Evolutionary conservation across 2,329 filamentous ascomycete genomes (phyloP).

Genomic region (Neocucurbitaria cava): DNA sequence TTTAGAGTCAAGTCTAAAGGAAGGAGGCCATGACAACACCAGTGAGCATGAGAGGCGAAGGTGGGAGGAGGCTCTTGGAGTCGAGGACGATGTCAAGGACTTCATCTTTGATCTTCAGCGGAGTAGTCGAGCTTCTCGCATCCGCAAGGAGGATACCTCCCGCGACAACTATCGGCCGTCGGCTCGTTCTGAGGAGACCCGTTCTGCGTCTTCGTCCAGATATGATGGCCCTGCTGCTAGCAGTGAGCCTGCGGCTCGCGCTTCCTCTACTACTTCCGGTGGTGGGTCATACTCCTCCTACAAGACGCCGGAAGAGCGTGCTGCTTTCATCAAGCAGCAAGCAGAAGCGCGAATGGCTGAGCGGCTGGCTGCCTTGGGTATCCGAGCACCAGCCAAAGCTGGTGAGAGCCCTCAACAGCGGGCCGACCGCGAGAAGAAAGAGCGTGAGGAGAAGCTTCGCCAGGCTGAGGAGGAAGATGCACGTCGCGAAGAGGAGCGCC

Average conservation of each 20-base stretch:
- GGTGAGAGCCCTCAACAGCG: slow-evolving; percentile 84
- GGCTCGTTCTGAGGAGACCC: slow-evolving; percentile 49
- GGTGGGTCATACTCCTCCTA: slow-evolving; percentile 80
- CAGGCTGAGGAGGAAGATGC: slow-evolving; percentile 95
- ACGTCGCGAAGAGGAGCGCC: slow-evolving; percentile 84
- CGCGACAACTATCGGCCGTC: slow-evolving; percentile 46
- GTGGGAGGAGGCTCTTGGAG: slow-evolving; percentile 95
- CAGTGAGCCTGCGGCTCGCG: slow-evolving; percentile 60
- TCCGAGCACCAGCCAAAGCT: slow-evolving; percentile 80
- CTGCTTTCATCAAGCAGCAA: slow-evolving; percentile 95
- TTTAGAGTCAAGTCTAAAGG: slow-evolving; percentile 86
- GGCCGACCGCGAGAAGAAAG: slow-evolving; percentile 84
- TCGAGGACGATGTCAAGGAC: slow-evolving; percentile 95
- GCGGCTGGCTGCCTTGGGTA: slow-evolving; percentile 87
- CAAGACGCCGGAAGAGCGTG: slow-evolving; percentile 89
- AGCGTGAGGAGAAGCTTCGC: slow-evolving; percentile 83
- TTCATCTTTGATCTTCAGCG: slow-evolving; percentile 97
- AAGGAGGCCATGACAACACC: slow-evolving; percentile 74
- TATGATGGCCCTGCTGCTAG: slow-evolving; percentile 59
- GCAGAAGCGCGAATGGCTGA: slow-evolving; percentile 97
- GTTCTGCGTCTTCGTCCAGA: slow-evolving; percentile 45
- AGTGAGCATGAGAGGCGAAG: slow-evolving; percentile 89
- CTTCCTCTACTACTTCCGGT: slow-evolving; percentile 59
- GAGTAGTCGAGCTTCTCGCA: slow-evolving; percentile 76
- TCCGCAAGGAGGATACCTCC: slow-evolving; percentile 65